These are phyloP conservation scores for Cladosporium sphaerospermum DNA, from an alignment of 2,329 filamentous ascomycete genomes.

Conservation along the genomic window DNA sequence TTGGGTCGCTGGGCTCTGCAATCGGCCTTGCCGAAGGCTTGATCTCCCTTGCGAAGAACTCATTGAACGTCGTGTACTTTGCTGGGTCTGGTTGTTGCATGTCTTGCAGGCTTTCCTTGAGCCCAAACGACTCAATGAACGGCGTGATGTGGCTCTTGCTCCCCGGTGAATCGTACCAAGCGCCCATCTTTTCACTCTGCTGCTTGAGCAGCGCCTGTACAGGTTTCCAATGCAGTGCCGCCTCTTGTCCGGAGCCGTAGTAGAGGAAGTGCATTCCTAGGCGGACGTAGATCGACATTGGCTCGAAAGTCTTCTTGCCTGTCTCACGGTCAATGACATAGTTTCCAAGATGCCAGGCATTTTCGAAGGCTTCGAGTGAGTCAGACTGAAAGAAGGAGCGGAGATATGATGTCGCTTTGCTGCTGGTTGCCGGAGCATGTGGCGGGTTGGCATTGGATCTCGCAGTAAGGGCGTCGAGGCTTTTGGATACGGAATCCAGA, in stretches of 20 bases:
- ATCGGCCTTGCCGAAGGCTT: slow-evolving; percentile 32
- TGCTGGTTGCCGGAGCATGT: background rate
- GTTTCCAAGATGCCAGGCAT: slow-evolving; percentile 36
- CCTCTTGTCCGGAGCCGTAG: slow-evolving; percentile 36
- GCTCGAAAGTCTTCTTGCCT: slow-evolving; percentile 36
- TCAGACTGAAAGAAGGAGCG: slow-evolving; percentile 21
- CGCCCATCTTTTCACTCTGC: slow-evolving; percentile 37
- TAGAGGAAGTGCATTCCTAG: slow-evolving; percentile 40
- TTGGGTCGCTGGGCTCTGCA: slow-evolving; percentile 30
- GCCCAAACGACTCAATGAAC: slow-evolving; percentile 36
- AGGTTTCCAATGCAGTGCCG: slow-evolving; percentile 32
- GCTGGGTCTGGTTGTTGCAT: slow-evolving; percentile 33
- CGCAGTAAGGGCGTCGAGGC: background rate
- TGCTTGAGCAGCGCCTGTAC: slow-evolving; percentile 30
- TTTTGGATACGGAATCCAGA: background rate
- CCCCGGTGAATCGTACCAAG: slow-evolving; percentile 34
- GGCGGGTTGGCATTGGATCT: background rate
- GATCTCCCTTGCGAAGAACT: slow-evolving; percentile 38
- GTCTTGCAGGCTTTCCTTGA: slow-evolving; percentile 29
- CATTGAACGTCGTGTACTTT: slow-evolving; percentile 38
- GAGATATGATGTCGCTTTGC: slow-evolving; percentile 18
- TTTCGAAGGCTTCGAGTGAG: slow-evolving; percentile 30
- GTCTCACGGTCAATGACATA: slow-evolving; percentile 39
- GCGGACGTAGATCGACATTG: slow-evolving; percentile 39
- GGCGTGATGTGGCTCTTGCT: slow-evolving; percentile 34